These are phyloP conservation scores for Punica granatum DNA, from an alignment of 345 rosid species.

Conservation along the genomic window DNA sequence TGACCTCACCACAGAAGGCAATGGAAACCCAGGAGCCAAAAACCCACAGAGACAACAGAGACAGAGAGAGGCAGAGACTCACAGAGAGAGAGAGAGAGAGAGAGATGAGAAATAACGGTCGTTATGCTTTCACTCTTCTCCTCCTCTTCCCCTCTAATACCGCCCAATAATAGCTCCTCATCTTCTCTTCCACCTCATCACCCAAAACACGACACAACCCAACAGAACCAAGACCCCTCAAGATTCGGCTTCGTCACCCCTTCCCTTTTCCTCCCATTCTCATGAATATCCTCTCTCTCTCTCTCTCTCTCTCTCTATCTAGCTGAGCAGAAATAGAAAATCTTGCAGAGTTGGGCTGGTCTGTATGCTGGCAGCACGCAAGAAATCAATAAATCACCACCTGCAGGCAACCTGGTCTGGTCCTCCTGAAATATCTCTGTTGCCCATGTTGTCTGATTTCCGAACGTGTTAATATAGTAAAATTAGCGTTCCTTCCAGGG, in stretches of 20 bases:
- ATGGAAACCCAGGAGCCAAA: not conserved
- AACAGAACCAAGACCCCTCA: not conserved
- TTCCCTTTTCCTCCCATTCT: not conserved
- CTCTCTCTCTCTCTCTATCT: not conserved
- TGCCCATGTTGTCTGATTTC: not conserved
- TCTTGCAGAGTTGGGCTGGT: not conserved
- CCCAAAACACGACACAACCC: not conserved
- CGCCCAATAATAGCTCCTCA: not conserved
- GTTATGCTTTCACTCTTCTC: constrained; percentile 18
- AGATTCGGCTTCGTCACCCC: not conserved
- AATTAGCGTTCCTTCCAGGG: too few species aligned
- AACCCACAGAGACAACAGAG: not conserved
- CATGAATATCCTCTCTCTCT: too few species aligned
- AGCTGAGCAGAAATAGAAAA: not conserved
- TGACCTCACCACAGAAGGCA: not conserved
- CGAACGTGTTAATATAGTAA: too few species aligned
- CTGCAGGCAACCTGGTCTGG: not conserved
- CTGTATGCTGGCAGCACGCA: not conserved
- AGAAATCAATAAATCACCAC: not conserved
- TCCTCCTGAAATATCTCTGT: not conserved
- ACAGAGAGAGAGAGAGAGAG: constrained; percentile 6
- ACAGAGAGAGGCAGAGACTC: constrained; percentile 13
- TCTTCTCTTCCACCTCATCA: constrained; percentile 3
- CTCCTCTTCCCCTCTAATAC: constrained; percentile 2
- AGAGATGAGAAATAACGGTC: constrained; percentile 16